phyloP scores from a whole-genome alignment of 768 basidiomycete species.

The Clavaria fumosa region DNA sequence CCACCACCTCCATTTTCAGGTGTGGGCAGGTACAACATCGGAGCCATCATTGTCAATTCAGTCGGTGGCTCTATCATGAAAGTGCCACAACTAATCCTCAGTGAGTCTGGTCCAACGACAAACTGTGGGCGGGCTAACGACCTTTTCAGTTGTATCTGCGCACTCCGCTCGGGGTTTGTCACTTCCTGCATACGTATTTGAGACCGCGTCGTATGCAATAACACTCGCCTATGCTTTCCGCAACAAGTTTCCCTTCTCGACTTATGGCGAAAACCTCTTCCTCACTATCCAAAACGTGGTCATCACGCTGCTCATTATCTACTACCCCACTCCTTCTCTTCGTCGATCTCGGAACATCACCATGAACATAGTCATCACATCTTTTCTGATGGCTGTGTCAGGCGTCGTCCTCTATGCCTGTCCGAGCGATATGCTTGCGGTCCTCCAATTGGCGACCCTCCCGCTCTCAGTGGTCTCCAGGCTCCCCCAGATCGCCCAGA shows the following conservation, averaged over 20 bases:
- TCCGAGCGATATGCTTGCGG: slow-evolving; percentile 36
- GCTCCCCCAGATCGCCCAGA: slow-evolving; percentile 83
- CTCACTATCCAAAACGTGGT: slow-evolving; percentile 75
- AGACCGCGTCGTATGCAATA: slow-evolving; percentile 84
- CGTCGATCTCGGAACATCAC: slow-evolving; percentile 14
- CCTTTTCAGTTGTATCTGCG: slow-evolving; percentile 42
- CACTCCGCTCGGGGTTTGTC: slow-evolving; percentile 80
- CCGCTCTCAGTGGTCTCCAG: slow-evolving; percentile 89
- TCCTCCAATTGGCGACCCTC: slow-evolving; percentile 74
- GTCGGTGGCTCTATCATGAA: too few relatives aligned
- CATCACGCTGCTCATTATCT: slow-evolving; percentile 79
- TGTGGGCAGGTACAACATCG: too few relatives aligned
- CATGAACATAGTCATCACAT: slow-evolving; percentile 21
- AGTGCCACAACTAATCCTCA: slow-evolving; percentile 80
- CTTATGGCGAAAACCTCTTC: slow-evolving; percentile 96
- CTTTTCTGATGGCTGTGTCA: slow-evolving; percentile 16
- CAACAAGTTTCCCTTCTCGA: slow-evolving; percentile 84
- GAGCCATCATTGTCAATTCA: too few relatives aligned
- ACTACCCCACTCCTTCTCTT: slow-evolving; percentile 22
- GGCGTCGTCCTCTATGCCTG: slow-evolving; percentile 29
- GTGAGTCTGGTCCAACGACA: slow-evolving; percentile 26
- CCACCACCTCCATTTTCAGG: too few relatives aligned
- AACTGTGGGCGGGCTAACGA: not conserved
- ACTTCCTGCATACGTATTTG: slow-evolving; percentile 73
- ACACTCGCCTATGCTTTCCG: slow-evolving; percentile 77